Percentiles rank a stretch among this genome's conserved stretches.
Conservation (phyloP, 176 grass and related monocot species). For the Rhynchospora pubera region DNA sequence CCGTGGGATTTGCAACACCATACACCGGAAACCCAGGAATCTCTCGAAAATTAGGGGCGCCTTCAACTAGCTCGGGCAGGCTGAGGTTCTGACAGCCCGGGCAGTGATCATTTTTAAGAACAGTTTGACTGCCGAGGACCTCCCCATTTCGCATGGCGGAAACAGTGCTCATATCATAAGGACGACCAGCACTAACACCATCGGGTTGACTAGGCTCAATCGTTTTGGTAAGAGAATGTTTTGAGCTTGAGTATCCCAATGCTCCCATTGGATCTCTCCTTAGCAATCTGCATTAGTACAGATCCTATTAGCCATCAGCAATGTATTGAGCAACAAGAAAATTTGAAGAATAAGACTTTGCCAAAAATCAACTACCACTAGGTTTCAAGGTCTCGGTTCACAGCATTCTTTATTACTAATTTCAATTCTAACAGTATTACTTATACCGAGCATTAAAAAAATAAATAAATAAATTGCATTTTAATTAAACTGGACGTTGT, state of each 20-base stretch:
- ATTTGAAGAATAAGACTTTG: not conserved
- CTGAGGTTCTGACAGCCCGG: conserved; percentile 81
- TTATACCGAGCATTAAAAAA: not conserved
- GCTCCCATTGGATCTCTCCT: conserved; percentile 97
- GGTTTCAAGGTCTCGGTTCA: not conserved
- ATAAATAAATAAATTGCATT: not conserved
- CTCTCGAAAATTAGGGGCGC: conserved; percentile 96
- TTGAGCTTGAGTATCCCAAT: conserved; percentile 87
- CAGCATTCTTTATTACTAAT: not conserved
- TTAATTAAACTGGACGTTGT: not conserved
- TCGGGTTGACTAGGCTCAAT: conserved; percentile 41
- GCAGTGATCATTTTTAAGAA: conserved; percentile 95
- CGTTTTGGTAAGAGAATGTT: conserved; percentile 51
- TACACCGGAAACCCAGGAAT: conserved; percentile 86
- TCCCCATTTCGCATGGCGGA: conserved; percentile 87
- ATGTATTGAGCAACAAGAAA: conserved; percentile 12
- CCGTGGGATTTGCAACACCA: conserved; percentile 96
- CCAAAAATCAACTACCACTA: not conserved
- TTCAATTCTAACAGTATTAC: not conserved
- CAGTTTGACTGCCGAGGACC: conserved; percentile 94
- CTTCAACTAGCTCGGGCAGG: conserved; percentile 89
- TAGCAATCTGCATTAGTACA: conserved; percentile 53
- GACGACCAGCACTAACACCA: conserved; percentile 24
- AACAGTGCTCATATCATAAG: conserved; percentile 73
- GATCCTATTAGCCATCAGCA: not conserved